A percentile compares a stretch with the other conserved stretches of the same genome.
Conservation (phyloP, 2,329 filamentous ascomycete species). For the Hymenoscyphus linearis region DNA sequence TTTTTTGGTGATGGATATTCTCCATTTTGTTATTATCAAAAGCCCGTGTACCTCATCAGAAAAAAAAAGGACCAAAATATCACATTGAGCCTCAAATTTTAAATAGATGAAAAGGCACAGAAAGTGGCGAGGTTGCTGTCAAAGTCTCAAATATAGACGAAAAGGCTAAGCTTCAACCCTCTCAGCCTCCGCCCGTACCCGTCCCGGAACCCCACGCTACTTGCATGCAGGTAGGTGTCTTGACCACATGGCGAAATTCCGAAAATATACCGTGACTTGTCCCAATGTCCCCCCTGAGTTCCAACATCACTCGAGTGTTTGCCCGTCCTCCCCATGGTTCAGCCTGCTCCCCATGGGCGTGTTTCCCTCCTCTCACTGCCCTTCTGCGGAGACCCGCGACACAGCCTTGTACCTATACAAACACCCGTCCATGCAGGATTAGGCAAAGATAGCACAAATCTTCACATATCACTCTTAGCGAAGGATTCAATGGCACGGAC, state of each 20-base stretch:
- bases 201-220: no score
- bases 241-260: not conserved
- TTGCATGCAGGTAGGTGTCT: not conserved
- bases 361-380: not conserved
- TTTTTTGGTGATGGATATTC: not conserved
- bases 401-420: constrained; percentile 6
- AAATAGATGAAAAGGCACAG: not conserved
- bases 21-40: not conserved
- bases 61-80: not conserved
- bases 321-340: not conserved
- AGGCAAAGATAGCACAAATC: not conserved
- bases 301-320: not conserved
- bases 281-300: not conserved
- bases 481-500: constrained; percentile 2
- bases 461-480: not conserved
- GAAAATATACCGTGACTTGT: not conserved
- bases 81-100: not conserved
- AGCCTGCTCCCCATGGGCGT: not conserved
- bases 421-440: not conserved
- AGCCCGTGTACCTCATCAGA: not conserved
- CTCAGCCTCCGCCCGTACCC: not conserved
- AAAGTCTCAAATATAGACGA: not conserved
- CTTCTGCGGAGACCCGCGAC: not conserved
- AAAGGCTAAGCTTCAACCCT: not conserved
- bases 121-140: not conserved